Evolutionary conservation across 2,329 filamentous ascomycete genomes (phyloP), one percentile per base, ranked within the genome.

Genomic region (Lecanosticta acicola): DNA sequence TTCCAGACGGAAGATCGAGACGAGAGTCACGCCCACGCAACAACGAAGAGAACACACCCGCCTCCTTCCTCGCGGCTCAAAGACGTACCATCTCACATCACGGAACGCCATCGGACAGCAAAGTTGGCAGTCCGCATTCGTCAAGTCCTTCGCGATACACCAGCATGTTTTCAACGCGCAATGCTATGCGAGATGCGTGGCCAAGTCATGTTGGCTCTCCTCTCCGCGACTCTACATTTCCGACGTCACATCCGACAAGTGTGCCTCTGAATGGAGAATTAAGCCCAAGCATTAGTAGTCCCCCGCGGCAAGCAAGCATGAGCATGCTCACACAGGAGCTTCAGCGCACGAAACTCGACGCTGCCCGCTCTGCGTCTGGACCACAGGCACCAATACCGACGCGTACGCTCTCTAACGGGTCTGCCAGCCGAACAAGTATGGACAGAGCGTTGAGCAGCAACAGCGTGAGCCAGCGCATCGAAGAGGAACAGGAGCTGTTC

Each of bases 81-180:
- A 52, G 64, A 14, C 54, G 71, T 13, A 71, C 69, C 2, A 68
- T 71, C 4, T 71, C 71, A 17, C 67, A 64, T 3, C 64, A 69
- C 4, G 67, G 66, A 29, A 59, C 59, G n/a, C 59, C 61, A 3
- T 50, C 53, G 17, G 69, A 71, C 38, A 59, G 64, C 43, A 72
- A 71, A 43, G 60, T 70, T 32, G 70, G 68, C 17, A 64, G 82
- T 75, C 17, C 80, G 74, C 70, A 76, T 16, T 74, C 73, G 3
- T 77, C 76, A 4, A 82, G 79, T 43, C 80, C 80, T 0, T 83
- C 79, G 17, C 73, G 81, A 5, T 85, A 82, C 61, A 75, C 75
- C 54, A 76, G 74, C 39, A 69, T 76, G 55, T 84, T 76, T 68
- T 75, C 5, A 5, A 49, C 53, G 24, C 50, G 54, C 61, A 61